Base-by-base conservation (phyloP, 208 protist species). In the Porcisia hertigi region DNA sequence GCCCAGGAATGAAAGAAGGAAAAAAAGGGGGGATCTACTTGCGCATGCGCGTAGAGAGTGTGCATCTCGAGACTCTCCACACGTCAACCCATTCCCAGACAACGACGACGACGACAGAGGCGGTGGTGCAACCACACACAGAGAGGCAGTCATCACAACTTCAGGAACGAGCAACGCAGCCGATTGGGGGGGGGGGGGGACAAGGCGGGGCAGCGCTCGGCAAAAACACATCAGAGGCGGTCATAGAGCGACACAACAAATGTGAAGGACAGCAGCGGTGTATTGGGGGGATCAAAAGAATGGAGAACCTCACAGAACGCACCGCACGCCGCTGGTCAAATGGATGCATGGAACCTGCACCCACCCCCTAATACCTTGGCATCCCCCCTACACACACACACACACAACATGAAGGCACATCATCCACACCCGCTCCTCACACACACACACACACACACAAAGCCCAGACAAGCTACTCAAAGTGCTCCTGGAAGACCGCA, bases 401-500 rank as follows among this genome's bases (percentile, higher is more conserved):
- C 36, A 18, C 11, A 49, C 20, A 67, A 2, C 9, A 49, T n/a
- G 23, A 23, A 45, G 9, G 6, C 62, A 16, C 62, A 49, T 3
- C 62, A 47, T 36, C 1, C 39, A 8, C 62, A 11, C 63, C 41
- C 18, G 25, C n/a, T 57, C 43, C 30, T 20, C n/a, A 43, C 16
- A 20, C 57, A 62, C 57, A 34, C 66, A 43, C 12, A 62, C 45
- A 66, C 7, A 39, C 66, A 36, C 66, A n/a, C 43, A 71, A 12
- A 43, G 25, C 30, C 14, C 45, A 49, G 9, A 49, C 9, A 49
- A 49, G 52, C 36, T 60, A 72, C 4, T 39, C 43, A 54, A 83
- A 83, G 69, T 79, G 63, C 65, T 80, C 65, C 49, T 80, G 69
- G 25, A 84, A 71, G 30, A 80, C 8, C 59, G 71, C 85, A 34